These are phyloP conservation scores for Kokia cookei DNA, from an alignment of 441 rosid species.

Conservation along the genomic window DNA sequence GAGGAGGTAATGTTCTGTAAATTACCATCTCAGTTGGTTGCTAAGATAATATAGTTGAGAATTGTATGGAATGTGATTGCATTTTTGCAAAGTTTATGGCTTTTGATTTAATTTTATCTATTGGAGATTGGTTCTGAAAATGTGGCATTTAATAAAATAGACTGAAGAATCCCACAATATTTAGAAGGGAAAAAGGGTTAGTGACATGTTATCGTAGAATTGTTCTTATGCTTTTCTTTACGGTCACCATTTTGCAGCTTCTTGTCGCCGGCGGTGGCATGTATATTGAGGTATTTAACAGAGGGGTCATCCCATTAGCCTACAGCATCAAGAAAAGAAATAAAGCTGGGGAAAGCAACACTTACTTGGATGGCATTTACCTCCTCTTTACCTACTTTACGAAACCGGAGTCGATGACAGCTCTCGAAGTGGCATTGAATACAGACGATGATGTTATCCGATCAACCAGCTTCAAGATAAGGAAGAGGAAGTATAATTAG, in stretches of 20 bases:
- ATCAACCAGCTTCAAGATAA: constrained; percentile 59
- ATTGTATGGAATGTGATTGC: neutral
- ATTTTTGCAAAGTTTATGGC: neutral
- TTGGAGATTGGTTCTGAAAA: neutral
- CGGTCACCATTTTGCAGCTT: constrained; percentile 36
- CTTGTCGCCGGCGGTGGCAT: constrained; percentile 96
- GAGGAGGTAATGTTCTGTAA: constrained; percentile 35
- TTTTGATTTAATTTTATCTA: neutral
- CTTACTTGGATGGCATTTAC: constrained; percentile 86
- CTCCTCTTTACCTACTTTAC: constrained; percentile 91
- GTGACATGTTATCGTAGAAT: neutral
- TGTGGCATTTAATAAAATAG: neutral
- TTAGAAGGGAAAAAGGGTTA: neutral
- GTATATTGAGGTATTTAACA: constrained; percentile 48
- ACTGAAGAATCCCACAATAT: neutral
- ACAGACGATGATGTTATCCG: constrained; percentile 71
- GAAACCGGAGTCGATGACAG: constrained; percentile 61
- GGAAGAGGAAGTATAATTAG: constrained; percentile 55
- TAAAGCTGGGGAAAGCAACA: constrained; percentile 81
- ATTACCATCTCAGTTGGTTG: neutral
- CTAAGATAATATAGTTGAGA: neutral
- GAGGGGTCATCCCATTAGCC: constrained; percentile 62
- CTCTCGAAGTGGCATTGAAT: constrained; percentile 42
- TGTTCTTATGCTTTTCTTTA: neutral
- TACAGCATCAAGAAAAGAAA: constrained; percentile 80